phyloP scores from a whole-genome alignment of 2,329 filamentous ascomycete species.

The Furcasterigmium sp. region DNA sequence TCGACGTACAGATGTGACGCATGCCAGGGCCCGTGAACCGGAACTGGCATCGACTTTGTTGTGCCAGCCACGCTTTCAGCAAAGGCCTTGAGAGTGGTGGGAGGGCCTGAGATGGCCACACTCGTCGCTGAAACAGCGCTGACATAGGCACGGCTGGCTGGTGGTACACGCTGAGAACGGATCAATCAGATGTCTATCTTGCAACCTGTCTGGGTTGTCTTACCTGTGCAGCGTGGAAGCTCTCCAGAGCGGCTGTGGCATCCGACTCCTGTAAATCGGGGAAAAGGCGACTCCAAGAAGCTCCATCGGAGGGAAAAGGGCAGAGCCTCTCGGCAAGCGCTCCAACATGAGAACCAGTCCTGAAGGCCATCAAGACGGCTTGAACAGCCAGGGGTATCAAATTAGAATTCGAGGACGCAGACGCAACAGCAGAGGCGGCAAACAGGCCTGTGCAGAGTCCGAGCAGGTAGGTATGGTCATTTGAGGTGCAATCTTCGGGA shows the following conservation, averaged over 20 bases:
- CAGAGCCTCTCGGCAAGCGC: slow-evolving; percentile 41
- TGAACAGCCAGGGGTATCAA: slow-evolving; percentile 59
- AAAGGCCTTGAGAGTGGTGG: slow-evolving; percentile 39
- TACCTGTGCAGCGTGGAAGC: slow-evolving; percentile 54
- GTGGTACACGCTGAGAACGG: slow-evolving; percentile 31
- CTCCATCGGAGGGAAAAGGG: slow-evolving; percentile 35
- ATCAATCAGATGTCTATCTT: background rate
- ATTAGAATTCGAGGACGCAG: slow-evolving; percentile 55
- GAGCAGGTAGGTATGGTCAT: slow-evolving; percentile 49
- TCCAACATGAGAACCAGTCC: slow-evolving; percentile 53
- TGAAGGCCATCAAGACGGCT: slow-evolving; percentile 61
- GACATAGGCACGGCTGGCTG: slow-evolving; percentile 44
- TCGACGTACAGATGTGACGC: slow-evolving; percentile 45
- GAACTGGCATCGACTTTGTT: slow-evolving; percentile 39
- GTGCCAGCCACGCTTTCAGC: slow-evolving; percentile 32
- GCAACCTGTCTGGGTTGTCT: slow-evolving; percentile 12
- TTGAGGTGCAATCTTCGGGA: slow-evolving; percentile 44
- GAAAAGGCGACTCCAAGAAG: slow-evolving; percentile 64
- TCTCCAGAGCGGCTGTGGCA: slow-evolving; percentile 42
- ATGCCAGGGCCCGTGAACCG: slow-evolving; percentile 53
- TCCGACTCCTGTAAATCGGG: slow-evolving; percentile 48
- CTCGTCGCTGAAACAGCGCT: slow-evolving; percentile 44
- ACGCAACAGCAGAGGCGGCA: slow-evolving; percentile 63
- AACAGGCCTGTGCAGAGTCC: slow-evolving; percentile 66
- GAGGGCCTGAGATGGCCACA: slow-evolving; percentile 50